Evolutionary conservation across 2,329 filamentous ascomycete species (phyloP).

Genomic region (Cadophora malorum): DNA sequence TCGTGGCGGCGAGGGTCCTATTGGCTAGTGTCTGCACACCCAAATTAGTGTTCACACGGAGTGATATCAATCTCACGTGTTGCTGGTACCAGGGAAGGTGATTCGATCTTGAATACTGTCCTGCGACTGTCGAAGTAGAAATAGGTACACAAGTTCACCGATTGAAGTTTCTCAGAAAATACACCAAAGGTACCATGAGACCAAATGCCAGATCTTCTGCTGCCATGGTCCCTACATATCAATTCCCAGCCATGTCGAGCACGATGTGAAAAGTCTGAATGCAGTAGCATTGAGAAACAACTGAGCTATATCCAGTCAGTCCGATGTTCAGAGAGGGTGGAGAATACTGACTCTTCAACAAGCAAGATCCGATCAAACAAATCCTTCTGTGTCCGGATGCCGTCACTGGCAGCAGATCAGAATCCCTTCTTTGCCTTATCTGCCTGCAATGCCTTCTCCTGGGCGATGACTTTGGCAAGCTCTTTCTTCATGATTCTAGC

Average conservation of each 20-base stretch:
- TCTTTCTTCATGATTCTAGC: constrained; percentile 1
- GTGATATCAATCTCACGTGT: not conserved
- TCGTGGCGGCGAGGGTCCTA: not conserved
- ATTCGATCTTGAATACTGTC: not conserved
- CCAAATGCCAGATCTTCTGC: not conserved
- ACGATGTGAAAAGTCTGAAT: not conserved
- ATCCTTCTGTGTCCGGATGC: not conserved
- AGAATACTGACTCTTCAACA: not conserved
- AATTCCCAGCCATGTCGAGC: not conserved
- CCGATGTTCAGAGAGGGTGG: not conserved
- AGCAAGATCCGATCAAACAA: not conserved
- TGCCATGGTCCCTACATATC: not conserved
- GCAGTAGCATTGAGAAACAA: not conserved
- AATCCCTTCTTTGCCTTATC: constrained; percentile 1
- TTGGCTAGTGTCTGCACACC: not conserved
- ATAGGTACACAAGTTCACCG: not conserved
- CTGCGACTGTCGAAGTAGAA: not conserved
- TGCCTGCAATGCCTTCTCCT: constrained; percentile 3
- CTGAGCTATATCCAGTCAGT: not conserved
- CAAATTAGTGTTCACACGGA: not conserved
- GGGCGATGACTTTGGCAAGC: not conserved
- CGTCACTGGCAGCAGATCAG: not conserved
- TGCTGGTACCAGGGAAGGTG: not conserved
- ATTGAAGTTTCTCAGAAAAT: not conserved
- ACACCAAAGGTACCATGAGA: not conserved